A percentile compares a stretch with the other conserved stretches of the same genome.
phyloP scores from a whole-genome alignment of 371 early-diverging fungal genomes.

The Mortierella sp. region DNA sequence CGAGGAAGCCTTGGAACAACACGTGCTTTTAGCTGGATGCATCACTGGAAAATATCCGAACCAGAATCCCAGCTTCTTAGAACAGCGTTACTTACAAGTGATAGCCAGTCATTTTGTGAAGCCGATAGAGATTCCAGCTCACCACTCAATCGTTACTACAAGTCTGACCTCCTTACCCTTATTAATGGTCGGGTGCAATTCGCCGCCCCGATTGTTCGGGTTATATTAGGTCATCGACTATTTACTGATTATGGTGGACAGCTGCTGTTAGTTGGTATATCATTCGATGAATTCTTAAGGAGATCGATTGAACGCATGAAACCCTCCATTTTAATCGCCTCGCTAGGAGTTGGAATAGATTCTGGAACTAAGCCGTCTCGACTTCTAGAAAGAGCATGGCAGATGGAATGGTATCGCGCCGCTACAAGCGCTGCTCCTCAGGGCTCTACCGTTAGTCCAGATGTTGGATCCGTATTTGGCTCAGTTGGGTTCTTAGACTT shows the following conservation, averaged over 20 bases:
- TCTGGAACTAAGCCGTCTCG: neutral
- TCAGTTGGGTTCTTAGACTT: neutral
- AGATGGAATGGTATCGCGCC: neutral
- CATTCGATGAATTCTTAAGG: neutral
- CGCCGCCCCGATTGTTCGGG: neutral
- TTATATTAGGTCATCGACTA: neutral
- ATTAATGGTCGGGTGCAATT: neutral
- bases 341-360: neutral
- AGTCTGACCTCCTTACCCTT: neutral
- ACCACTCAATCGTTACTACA: neutral
- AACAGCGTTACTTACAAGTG: no score
- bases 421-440: neutral
- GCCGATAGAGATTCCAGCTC: neutral
- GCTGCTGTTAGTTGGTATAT: neutral
- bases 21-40: no score
- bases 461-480: neutral
- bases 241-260: neutral
- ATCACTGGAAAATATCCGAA: no score
- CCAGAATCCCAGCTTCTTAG: no score
- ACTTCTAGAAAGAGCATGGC: neutral
- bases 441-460: neutral
- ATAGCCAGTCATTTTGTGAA: no score
- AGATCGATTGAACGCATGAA: neutral
- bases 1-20: no score
- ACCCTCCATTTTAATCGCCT: neutral